Base-by-base conservation (phyloP, 257 asterid genomes). In the Solanum paucissectum region DNA sequence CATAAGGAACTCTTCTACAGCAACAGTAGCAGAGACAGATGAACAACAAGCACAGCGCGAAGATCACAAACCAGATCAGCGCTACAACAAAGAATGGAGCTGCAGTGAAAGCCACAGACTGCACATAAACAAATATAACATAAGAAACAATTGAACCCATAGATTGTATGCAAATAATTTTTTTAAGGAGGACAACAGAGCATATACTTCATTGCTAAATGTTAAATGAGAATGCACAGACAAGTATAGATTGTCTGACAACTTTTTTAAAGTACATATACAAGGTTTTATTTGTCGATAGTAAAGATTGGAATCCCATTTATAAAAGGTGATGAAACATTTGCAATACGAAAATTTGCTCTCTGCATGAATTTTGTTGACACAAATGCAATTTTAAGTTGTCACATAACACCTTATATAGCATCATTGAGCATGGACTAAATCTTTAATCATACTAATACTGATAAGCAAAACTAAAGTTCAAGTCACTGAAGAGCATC, bases 31-130 rank as follows among this genome's bases (percentile, higher is more conserved):
- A 90, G 92, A 92, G 42, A 83, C 90, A 90, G 91, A 93, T 89
- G 92, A 90, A 85, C 83, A 86, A 79, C 68, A 92, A 88, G 92
- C 92, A 91, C 42, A 93, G 86, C n/a, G 93, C 97, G 44, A 94
- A 95, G 75, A 88, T 12, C 38, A 88, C 91, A 85, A 95, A 94
- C 98, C 98, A 96, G 87, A 92, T 88, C 32, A 88, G 91, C 33
- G 95, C 98, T 88, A 92, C 85, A 5, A 90, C 64, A 73, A 96
- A 94, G 46, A 96, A 90, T 10, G 98, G 98, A 77, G 82, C 93
- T 25, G 95, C 96, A 11, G 96, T 93, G 90, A 92, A 95, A 64
- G 88, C 89, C 83, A 96, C 98, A 9, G 98, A 95, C 98, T 93
- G 98, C 95, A 88, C 44, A 49, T n/a, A 82, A 82, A 52, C 29